A percentile compares a stretch with the other conserved stretches of the same genome.
These are phyloP conservation scores for Mortierella alpina DNA, from an alignment of 192 early-diverging fungal genomes.

Conservation along the genomic window DNA sequence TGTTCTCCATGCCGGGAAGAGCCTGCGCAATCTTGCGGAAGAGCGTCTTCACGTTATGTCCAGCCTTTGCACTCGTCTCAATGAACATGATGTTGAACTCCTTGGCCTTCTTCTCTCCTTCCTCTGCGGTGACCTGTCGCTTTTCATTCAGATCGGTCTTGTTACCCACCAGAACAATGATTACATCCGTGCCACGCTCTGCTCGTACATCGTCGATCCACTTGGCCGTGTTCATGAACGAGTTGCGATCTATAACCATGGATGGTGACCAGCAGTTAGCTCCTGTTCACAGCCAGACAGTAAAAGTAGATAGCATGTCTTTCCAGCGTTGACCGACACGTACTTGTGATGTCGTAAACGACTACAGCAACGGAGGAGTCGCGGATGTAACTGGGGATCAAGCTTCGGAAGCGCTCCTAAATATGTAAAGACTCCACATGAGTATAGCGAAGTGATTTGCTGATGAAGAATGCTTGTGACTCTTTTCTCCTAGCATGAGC, in stretches of 20 bases:
- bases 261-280: neutral
- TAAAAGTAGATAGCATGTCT: neutral
- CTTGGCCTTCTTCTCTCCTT: conserved; percentile 97
- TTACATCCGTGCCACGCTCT: conserved; percentile 97
- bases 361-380: conserved; percentile 98
- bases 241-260: conserved; percentile 80
- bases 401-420: conserved; percentile 94
- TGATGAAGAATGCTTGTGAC: too few species aligned
- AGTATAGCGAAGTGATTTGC: too few species aligned
- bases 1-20: conserved; percentile 83
- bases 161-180: conserved; percentile 98
- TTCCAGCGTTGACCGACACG: conserved; percentile 18
- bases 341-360: conserved; percentile 97
- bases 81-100: conserved; percentile 99
- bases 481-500: too few species aligned
- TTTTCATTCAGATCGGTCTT: conserved; percentile 98
- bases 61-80: conserved; percentile 99
- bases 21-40: conserved; percentile 98
- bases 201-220: conserved; percentile 99
- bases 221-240: conserved; percentile 96
- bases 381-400: conserved; percentile 98
- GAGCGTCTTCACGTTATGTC: conserved; percentile 98
- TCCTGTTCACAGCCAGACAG: neutral
- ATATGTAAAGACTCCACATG: neutral
- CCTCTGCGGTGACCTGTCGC: conserved; percentile 93